Evolutionary conservation across 768 basidiomycete genomes (phyloP), one percentile per base, ranked within the genome.

Genomic region (Boletus sp.): DNA sequence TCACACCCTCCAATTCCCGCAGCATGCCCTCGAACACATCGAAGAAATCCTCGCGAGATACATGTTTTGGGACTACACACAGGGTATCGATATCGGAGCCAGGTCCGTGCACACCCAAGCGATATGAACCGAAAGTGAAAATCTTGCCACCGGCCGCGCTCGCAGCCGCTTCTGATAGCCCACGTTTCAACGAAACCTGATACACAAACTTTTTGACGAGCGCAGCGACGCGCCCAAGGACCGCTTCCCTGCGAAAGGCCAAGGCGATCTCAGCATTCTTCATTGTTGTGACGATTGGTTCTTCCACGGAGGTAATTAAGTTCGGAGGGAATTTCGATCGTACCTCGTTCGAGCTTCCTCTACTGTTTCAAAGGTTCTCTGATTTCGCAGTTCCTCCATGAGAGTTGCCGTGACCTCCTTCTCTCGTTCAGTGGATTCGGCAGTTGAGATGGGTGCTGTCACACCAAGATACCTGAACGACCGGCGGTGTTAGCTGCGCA

Each of bases 91-190:
- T 98, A 83, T 99, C 96, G 48, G 89, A 81, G 4, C 92, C 90
- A 36, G 96, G 97, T 12, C 92, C 93, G 73, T 98, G 97, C 20
- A 98, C 97, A 57, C 97, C 97, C 48, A 99, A 78, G 65, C 97
- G 89, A 79, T 98, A 98, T 50, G 95, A 98, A 41, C 97, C 97
- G 73, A 96, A 99, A 7, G 97, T 98, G 73, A 94, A 99, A 71
- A 99, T 98, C 79, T 98, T 96, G 61, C 95, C 97, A 50, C 97
- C 97, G 9, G 97, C 93, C 47, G 91, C 87, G 50, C 76, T 83
- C 9, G 96, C 95, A 1, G 92, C 89, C 18, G 87, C 75, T 61
- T 98, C 94, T 32, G 94, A 95, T 46, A 96, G 77, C 7, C 96
- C 96, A 40, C 81, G 83, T 44, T 83, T 75, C 55, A 95, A 71